Base-by-base conservation (phyloP, 2,329 filamentous ascomycete species). In the Colletotrichum chlorophyti region DNA sequence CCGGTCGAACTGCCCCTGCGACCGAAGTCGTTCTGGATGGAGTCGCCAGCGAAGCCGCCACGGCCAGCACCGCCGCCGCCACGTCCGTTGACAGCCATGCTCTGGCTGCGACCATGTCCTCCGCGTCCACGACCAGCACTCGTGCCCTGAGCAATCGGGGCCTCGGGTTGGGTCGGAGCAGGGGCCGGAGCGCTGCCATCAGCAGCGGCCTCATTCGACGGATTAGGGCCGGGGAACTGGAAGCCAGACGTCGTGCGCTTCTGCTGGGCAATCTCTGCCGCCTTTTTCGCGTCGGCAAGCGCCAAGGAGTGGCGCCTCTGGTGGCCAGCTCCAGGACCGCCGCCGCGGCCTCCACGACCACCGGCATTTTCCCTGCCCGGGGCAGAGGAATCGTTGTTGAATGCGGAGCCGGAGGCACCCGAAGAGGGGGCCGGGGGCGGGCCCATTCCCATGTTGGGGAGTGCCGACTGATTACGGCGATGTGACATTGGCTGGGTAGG, bases 401-500 rank as follows among this genome's bases (percentile, higher is more conserved):
- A 97, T 53, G 76, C 77, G 40, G 87, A 83, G 54, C 91, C 92
- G 55, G 94, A 91, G 49, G 93, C 87, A 64, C 94, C 93, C 21
- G 95, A 96, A 15, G 95, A 96, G 62, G 95, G 95, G 55, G 95
- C 94, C 15, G 93, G 93, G 59, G 93, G 90, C 27, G 87, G 91
- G 21, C 91, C 92, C 86, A 96, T 91, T 62, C 89, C 87, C 84
- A 97, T 92, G 69, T 92, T 95, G 47, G 95, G 93, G 65, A 98
- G 84, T 71, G 94, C 94, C 72, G 95, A 98, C 78, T 97, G 94
- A 82, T 98, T 98, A 80, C 95, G 93, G 75, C 95, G 93, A 83
- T 99, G 95, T 75, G 92, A 88, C 66, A 88, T 81, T 64, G 91
- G 88, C 73, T 95, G 92, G 62, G 84, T 88, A 38, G 91, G 89